Percentiles rank a stretch among this genome's conserved stretches.
Evolutionary conservation across 2,329 filamentous ascomycete species (phyloP).

Genomic region (Aspergillaceae sp.): DNA sequence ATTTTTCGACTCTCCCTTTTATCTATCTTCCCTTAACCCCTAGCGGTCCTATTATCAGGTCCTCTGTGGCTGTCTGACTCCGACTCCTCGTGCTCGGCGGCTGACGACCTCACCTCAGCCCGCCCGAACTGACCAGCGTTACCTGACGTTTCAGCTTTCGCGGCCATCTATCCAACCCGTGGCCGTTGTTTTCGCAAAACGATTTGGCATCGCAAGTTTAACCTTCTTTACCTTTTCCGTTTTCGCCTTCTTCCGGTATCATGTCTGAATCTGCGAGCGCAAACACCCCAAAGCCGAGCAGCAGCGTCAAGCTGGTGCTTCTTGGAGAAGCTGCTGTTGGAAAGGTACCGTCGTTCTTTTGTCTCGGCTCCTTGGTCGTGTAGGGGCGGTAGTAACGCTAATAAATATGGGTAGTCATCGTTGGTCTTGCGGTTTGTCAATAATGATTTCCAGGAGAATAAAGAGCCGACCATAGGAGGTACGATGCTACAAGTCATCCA

Average conservation of each 20-base stretch:
- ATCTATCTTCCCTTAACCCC: neutral
- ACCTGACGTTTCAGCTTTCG: neutral
- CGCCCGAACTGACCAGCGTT: neutral
- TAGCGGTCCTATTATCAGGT: no score
- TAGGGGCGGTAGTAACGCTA: constrained; percentile 1
- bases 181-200: constrained; percentile 19
- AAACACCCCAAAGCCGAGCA: constrained; percentile 80
- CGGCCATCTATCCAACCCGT: neutral
- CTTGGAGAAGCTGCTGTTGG: constrained; percentile 95
- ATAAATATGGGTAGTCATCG: constrained; percentile 59
- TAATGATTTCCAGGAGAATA: constrained; percentile 99
- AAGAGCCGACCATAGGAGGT: constrained; percentile 98
- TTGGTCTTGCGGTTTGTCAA: constrained; percentile 97
- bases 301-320: constrained; percentile 98
- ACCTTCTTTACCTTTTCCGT: constrained; percentile 1
- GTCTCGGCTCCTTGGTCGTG: no score
- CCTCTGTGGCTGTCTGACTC: no score
- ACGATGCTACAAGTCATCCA: constrained; percentile 15
- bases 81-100: neutral
- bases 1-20: neutral
- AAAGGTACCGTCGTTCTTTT: constrained; percentile 58
- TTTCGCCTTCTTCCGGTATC: constrained; percentile 1
- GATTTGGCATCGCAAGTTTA: constrained; percentile 4
- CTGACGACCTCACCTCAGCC: neutral
- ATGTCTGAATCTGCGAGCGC: constrained; percentile 66